Evolutionary conservation across 2,329 filamentous ascomycete species (phyloP), one percentile per base, ranked within the genome.

Genomic region (Penicillium crustosum): DNA sequence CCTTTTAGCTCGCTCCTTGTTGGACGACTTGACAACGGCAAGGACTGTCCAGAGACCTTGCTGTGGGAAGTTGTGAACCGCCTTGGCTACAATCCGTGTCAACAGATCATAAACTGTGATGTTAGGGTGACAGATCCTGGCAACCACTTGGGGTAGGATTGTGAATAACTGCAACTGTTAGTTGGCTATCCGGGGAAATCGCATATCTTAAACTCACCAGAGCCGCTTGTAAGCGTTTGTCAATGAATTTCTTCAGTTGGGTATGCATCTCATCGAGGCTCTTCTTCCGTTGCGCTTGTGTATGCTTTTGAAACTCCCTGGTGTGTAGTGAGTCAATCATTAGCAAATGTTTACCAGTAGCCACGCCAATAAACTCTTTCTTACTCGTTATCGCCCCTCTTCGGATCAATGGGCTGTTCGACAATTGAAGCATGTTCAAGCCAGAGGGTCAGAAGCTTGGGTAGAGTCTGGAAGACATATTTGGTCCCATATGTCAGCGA

Each of bases 401-500:
- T 81, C 1, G 78, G 72, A 66, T 84, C 82, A 57, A 83, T 71
- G 27, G 78, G 77, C 65, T 86, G 85, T 68, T 89, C 84, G 36
- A 91, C 81, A 59, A 90, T 86, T 38, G 89, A 88, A 6, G 91
- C 93, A 61, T 99, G 83, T 67, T 97, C 93, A 38, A 99, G 81
- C 93, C 95, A 99, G 2, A 99, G 81, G 0, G 94, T 99, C 41
- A 99, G 78, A 45, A 97, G 83, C 61, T 95, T 90, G 0, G 94
- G 95, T 35, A 99, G 80, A 0, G 93, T 97, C 74, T 97, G 93
- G 68, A 96, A 96, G 43, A 97, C 85, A 74, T 97, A 97, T 75
- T 97, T 99, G 47, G 91, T 94, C 33, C 94, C 94, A 65, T 88
- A 93, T 29, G 87, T 86, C 44, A 97, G 83, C 3, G 93, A 95